These are phyloP conservation scores for Aureobasidium sp. DNA, from an alignment of 2,329 filamentous ascomycete species.

Conservation along the genomic window DNA sequence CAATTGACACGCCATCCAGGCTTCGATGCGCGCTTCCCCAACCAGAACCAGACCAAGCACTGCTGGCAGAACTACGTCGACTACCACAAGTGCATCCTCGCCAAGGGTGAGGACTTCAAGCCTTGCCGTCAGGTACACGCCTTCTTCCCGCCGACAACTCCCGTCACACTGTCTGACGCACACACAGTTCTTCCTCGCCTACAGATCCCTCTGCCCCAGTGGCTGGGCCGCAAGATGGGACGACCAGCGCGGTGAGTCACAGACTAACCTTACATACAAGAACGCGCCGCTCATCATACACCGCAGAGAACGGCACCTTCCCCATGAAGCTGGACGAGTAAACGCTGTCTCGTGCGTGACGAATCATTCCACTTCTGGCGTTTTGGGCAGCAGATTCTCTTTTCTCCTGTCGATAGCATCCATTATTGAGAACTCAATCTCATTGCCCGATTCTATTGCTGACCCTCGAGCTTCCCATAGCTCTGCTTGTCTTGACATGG, in stretches of 20 bases:
- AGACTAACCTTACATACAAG: neutral
- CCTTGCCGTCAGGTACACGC: slow-evolving; percentile 82
- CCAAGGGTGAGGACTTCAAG: slow-evolving; percentile 97
- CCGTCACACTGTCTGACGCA: neutral
- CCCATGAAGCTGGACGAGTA: slow-evolving; percentile 45
- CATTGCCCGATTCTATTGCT: neutral
- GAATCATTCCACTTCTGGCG: slow-evolving; percentile 3
- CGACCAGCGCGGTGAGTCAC: slow-evolving; percentile 76
- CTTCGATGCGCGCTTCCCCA: slow-evolving; percentile 98
- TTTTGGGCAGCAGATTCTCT: neutral
- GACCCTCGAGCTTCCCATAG: neutral
- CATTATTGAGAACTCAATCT: slow-evolving; percentile 11
- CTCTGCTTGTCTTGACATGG: neutral
- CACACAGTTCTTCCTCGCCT: slow-evolving; percentile 84
- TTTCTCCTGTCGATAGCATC: slow-evolving; percentile 14
- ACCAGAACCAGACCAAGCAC: slow-evolving; percentile 98
- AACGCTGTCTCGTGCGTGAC: slow-evolving; percentile 15
- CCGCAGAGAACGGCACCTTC: slow-evolving; percentile 50
- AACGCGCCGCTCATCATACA: neutral
- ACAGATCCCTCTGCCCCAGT: slow-evolving; percentile 94
- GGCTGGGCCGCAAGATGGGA: slow-evolving; percentile 94
- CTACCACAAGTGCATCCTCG: slow-evolving; percentile 98
- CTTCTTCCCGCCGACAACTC: slow-evolving; percentile 17
- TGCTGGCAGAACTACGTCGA: slow-evolving; percentile 99
- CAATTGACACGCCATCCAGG: slow-evolving; percentile 46